phyloP scores from a whole-genome alignment of 2,329 filamentous ascomycete genomes.

The Colletotrichum ledebouriae region DNA sequence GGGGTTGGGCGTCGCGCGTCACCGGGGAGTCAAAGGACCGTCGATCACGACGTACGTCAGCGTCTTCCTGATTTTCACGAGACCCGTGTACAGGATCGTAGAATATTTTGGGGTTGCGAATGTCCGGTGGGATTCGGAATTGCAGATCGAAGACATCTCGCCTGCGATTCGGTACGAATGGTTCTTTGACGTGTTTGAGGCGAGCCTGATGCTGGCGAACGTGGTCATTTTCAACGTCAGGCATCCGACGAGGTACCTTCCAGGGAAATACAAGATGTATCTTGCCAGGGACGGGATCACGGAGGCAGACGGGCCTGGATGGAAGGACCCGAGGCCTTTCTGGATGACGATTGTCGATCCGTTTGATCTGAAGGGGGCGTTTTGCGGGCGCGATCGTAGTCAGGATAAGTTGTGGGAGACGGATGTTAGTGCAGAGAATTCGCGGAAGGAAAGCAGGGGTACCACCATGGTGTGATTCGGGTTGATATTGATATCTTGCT shows the following conservation, averaged over 20 bases:
- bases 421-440: background rate
- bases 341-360: slow-evolving; percentile 58
- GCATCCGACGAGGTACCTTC: slow-evolving; percentile 66
- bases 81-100: slow-evolving; percentile 70
- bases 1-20: slow-evolving; percentile 51
- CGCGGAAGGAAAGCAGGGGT: background rate
- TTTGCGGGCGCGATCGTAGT: slow-evolving; percentile 50
- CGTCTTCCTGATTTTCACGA: slow-evolving; percentile 61
- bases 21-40: slow-evolving; percentile 49
- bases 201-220: slow-evolving; percentile 65
- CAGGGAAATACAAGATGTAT: slow-evolving; percentile 62
- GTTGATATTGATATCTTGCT: background rate
- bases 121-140: slow-evolving; percentile 55
- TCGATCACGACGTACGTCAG: slow-evolving; percentile 66
- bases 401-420: slow-evolving; percentile 55
- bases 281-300: slow-evolving; percentile 63
- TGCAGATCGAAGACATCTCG: slow-evolving; percentile 54
- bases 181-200: slow-evolving; percentile 72
- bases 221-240: slow-evolving; percentile 62
- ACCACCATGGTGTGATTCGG: slow-evolving; percentile 11
- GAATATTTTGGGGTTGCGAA: slow-evolving; percentile 68
- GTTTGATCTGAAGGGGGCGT: slow-evolving; percentile 54
- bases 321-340: slow-evolving; percentile 61
- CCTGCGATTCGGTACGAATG: slow-evolving; percentile 68
- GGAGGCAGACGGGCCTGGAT: slow-evolving; percentile 63